Evolutionary conservation across 352 stramenopile genomes (phyloP), one percentile per base, ranked within the genome.

Genomic region (Phytopythium vexans): DNA sequence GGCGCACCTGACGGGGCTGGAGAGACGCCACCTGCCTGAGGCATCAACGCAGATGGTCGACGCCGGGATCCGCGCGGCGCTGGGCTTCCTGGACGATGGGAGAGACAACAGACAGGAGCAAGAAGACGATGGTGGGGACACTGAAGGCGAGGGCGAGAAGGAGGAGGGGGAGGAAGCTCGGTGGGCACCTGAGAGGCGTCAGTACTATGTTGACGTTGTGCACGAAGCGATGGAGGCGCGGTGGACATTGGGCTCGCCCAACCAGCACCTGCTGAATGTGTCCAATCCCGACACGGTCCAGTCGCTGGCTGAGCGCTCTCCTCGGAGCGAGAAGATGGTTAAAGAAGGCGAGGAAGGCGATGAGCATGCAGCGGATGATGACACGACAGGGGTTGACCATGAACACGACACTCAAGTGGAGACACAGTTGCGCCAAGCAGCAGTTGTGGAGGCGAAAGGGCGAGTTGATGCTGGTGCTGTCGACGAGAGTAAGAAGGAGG

Each of bases 171-270:
- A 44, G 31, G 43, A 38, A 27, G 35, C 21, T 7, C 42, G 34
- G 10, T 42, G 36, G 42, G 50, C 50, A 15, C 44, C 60, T 32
- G 14, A 43, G 21, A 52, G 38, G 5, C 45, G 14, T 10, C 50
- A 50, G 1, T 41, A 43, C 10, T 80, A 81, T 49, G 61, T 83
- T 44, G 77, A 83, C 44, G 77, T 83, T 60, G 63, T 85, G n/a
- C 65, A 83, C 32, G 61, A 77, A 35, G 58, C 68, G 34, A 72
- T 77, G 62, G 66, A 74, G 40, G 62, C 69, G 33, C 58, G 42
- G 15, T 78, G 69, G 69, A 68, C 47, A 0, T 16, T 47, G 7
- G 31, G 16, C 21, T 58, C 51, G 32, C 40, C 51, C 14, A 49
- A 33, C 16, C 36, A 37, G 41, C 27, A 58, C 11, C 16, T 51